phyloP scores from a whole-genome alignment of 1,284 basidiomycete species.

The Peniophora sp. region DNA sequence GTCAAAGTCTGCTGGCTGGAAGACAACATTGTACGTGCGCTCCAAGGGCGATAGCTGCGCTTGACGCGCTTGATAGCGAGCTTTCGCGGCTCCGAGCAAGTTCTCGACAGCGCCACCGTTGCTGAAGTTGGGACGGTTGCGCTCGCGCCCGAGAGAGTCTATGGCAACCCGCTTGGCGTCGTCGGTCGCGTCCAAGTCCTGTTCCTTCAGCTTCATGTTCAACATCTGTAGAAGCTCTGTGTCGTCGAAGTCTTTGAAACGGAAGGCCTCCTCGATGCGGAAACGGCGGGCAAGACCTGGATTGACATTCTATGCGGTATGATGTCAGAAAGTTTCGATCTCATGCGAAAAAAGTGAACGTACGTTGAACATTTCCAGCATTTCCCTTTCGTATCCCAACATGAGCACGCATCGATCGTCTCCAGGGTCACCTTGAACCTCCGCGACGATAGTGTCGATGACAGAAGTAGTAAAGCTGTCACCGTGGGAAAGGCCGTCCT shows the following conservation, averaged over 20 bases:
- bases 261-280: conserved; percentile 56
- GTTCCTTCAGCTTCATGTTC: conserved; percentile 44
- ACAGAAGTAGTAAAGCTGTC: conserved; percentile 58
- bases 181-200: conserved; percentile 48
- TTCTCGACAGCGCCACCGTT: conserved; percentile 67
- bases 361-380: conserved; percentile 67
- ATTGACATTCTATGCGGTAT: conserved; percentile 47
- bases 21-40: conserved; percentile 31
- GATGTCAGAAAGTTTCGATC: neutral
- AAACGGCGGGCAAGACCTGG: conserved; percentile 54
- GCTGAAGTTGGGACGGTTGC: conserved; percentile 57
- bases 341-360: conserved; percentile 5
- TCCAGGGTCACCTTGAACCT: conserved; percentile 57
- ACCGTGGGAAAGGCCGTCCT: conserved; percentile 13
- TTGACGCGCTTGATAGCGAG: conserved; percentile 37
- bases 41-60: conserved; percentile 22
- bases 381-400: conserved; percentile 56
- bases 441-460: conserved; percentile 66
- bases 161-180: conserved; percentile 48
- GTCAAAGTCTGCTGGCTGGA: conserved; percentile 57
- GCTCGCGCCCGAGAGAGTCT: conserved; percentile 39
- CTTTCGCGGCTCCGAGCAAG: conserved; percentile 45
- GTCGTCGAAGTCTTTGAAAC: conserved; percentile 56
- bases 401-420: conserved; percentile 63
- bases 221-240: conserved; percentile 43